A percentile compares a stretch with the other conserved stretches of the same genome.
These are phyloP conservation scores for Herpetospermum pedunculosum DNA, from an alignment of 306 rosid species.

Conservation along the genomic window DNA sequence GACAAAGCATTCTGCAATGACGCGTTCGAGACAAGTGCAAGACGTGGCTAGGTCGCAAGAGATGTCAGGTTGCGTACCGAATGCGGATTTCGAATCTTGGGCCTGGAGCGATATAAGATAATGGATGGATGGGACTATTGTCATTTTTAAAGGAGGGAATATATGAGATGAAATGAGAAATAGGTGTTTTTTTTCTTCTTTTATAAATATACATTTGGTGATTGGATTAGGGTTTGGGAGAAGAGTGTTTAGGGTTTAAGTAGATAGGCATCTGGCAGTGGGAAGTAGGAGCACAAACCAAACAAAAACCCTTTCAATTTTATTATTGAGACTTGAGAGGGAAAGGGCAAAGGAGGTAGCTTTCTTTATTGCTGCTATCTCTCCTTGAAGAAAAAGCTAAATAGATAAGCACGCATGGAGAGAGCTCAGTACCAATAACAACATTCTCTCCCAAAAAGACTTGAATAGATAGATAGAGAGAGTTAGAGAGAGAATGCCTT, in stretches of 20 bases:
- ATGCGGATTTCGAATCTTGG: no score
- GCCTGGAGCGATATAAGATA: no score
- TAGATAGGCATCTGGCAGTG: neutral
- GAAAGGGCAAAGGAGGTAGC: constrained; percentile 3
- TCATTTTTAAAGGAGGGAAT: neutral
- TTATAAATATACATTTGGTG: no score
- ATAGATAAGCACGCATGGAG: constrained; percentile 77
- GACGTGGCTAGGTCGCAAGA: no score
- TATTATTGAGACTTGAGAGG: no score
- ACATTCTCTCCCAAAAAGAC: constrained; percentile 12
- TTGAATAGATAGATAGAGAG: neutral
- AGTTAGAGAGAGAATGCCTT: constrained; percentile 23
- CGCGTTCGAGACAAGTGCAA: no score
- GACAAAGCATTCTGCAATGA: no score
- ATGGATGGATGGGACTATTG: no score
- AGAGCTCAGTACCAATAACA: constrained; percentile 23
- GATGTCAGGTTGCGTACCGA: no score
- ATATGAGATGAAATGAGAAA: neutral
- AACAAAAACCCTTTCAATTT: neutral
- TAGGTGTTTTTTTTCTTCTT: neutral
- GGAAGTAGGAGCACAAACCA: neutral
- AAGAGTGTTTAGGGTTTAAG: neutral
- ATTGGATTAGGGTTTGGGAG: constrained; percentile 39
- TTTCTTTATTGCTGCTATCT: neutral
- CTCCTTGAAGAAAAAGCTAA: constrained; percentile 14